Evolutionary conservation across 345 rosid species (phyloP).

Genomic region (Gossypium arboreum): DNA sequence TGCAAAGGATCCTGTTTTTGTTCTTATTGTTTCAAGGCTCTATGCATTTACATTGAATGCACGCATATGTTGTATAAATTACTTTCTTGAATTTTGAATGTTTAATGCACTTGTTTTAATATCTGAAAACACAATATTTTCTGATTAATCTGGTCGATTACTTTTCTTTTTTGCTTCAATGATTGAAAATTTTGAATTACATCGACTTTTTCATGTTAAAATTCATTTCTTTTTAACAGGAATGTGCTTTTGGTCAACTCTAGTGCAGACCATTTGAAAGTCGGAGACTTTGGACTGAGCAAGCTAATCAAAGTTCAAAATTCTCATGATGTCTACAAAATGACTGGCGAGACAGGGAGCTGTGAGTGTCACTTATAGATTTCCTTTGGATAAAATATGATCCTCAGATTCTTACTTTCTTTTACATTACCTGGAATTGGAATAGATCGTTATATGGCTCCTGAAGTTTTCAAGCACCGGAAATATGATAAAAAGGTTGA

Average conservation of each 20-base stretch:
- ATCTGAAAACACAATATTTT: not conserved
- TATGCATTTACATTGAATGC: not conserved
- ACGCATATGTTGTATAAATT: not conserved
- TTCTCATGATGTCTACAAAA: conserved; percentile 82
- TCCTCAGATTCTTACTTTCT: conserved; percentile 24
- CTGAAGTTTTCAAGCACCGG: conserved; percentile 96
- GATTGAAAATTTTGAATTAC: not conserved
- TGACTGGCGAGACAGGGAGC: conserved; percentile 99
- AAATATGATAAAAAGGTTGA: conserved; percentile 98
- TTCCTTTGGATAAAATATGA: conserved; percentile 9
- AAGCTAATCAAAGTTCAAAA: conserved; percentile 8
- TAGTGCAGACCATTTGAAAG: conserved; percentile 92
- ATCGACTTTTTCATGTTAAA: not conserved
- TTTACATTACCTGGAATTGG: conserved; percentile 15
- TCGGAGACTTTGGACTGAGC: conserved; percentile 39
- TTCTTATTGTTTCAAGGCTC: not conserved
- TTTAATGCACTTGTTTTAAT: not conserved
- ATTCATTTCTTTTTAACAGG: conserved; percentile 39
- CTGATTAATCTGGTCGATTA: not conserved
- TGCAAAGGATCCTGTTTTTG: not conserved
- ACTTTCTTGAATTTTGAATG: not conserved
- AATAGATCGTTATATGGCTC: conserved; percentile 98
- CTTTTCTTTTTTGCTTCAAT: not conserved
- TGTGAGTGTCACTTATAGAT: conserved; percentile 51
- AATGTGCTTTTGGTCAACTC: conserved; percentile 96